phyloP scores from a whole-genome alignment of 2,329 filamentous ascomycete genomes.

The Fusarium fujikuroi region DNA sequence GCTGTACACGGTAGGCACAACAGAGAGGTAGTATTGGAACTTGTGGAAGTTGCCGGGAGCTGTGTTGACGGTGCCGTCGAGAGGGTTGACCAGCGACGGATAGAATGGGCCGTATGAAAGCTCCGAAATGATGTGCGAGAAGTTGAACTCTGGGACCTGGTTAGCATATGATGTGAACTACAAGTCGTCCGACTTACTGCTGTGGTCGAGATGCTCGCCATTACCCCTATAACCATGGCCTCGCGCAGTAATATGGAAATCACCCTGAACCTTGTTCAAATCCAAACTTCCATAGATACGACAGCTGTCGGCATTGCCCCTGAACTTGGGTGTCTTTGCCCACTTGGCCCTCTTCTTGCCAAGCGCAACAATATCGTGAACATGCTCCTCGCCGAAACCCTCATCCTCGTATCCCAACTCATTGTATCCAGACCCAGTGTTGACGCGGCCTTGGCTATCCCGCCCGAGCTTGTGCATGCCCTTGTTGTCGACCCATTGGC shows the following conservation, averaged over 20 bases:
- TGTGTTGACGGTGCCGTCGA: conserved; percentile 86
- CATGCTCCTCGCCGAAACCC: conserved; percentile 81
- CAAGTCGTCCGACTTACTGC: conserved; percentile 62
- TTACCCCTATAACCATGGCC: conserved; percentile 93
- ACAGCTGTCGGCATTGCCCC: conserved; percentile 75
- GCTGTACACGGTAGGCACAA: conserved; percentile 94
- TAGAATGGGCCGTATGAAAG: conserved; percentile 98
- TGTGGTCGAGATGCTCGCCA: conserved; percentile 82
- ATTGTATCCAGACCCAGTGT: conserved; percentile 64
- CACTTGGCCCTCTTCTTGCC: conserved; percentile 71
- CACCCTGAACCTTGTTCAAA: conserved; percentile 95
- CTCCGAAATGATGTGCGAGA: conserved; percentile 95
- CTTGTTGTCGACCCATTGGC: conserved; percentile 79
- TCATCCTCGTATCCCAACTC: conserved; percentile 63
- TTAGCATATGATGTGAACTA: conserved; percentile 24
- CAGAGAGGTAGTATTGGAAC: conserved; percentile 96
- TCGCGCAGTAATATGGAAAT: conserved; percentile 96
- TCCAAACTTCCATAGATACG: conserved; percentile 90
- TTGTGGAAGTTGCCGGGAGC: conserved; percentile 88
- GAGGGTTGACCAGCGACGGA: conserved; percentile 90
- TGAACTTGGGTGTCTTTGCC: conserved; percentile 78
- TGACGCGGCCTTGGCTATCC: conserved; percentile 64
- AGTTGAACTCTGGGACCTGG: conserved; percentile 81
- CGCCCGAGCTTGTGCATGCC: conserved; percentile 70
- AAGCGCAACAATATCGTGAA: conserved; percentile 88